phyloP scores from a whole-genome alignment of 345 rosid genomes.

The Garcia nutans region DNA sequence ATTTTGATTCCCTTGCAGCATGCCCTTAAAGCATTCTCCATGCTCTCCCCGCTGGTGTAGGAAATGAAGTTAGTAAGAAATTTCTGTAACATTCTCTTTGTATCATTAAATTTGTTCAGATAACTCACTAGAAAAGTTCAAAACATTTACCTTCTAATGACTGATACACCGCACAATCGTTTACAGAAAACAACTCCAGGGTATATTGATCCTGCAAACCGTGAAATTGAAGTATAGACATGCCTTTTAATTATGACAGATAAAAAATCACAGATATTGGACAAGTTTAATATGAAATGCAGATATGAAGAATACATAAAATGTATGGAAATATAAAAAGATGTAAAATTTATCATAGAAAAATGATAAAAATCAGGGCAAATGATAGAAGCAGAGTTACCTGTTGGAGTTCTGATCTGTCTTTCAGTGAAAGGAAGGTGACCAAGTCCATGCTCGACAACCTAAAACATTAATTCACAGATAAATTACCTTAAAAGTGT shows the following conservation, averaged over 20 bases:
- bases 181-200: conserved; percentile 81
- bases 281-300: neutral
- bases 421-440: conserved; percentile 93
- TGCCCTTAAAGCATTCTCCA: conserved; percentile 93
- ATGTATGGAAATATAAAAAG: neutral
- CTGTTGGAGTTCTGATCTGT: conserved; percentile 88
- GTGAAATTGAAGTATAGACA: neutral
- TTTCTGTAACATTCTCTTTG: no score
- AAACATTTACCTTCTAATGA: conserved; percentile 74
- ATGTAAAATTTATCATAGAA: neutral
- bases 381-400: conserved; percentile 30
- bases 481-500: conserved; percentile 1
- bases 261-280: neutral
- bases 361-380: neutral
- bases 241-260: neutral
- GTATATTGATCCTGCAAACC: conserved; percentile 68
- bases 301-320: neutral
- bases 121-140: neutral
- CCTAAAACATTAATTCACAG: conserved; percentile 46
- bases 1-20: conserved; percentile 93
- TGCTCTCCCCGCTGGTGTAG: conserved; percentile 82
- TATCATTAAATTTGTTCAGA: neutral
- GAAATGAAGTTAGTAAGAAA: neutral
- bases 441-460: conserved; percentile 97
- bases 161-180: conserved; percentile 78